phyloP scores from a whole-genome alignment of 2,329 filamentous ascomycete genomes.

The Cadophora gregata region DNA sequence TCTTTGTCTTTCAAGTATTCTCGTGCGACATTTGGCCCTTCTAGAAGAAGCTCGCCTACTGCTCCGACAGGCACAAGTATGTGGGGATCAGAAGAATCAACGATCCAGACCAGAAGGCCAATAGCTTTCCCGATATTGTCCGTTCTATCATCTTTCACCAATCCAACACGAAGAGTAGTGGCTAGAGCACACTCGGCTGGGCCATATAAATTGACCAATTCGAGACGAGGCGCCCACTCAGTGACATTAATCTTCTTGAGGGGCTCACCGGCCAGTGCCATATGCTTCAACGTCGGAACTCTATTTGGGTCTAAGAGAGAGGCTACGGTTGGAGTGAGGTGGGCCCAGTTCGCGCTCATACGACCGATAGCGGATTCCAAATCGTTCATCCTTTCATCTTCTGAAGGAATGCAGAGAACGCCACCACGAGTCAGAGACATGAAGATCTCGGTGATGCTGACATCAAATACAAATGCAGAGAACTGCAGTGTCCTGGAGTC shows the following conservation, averaged over 20 bases:
- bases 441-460: slow-evolving; percentile 31
- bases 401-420: slow-evolving; percentile 35
- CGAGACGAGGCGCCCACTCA: slow-evolving; percentile 50
- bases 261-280: slow-evolving; percentile 33
- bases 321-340: slow-evolving; percentile 34
- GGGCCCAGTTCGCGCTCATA: slow-evolving; percentile 28
- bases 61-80: slow-evolving; percentile 43
- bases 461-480: slow-evolving; percentile 33
- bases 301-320: slow-evolving; percentile 44
- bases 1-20: slow-evolving; percentile 49
- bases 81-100: slow-evolving; percentile 48
- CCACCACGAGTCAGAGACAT: slow-evolving; percentile 33
- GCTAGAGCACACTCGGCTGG: slow-evolving; percentile 73
- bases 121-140: slow-evolving; percentile 19
- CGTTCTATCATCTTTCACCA: slow-evolving; percentile 8
- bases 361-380: slow-evolving; percentile 26
- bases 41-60: slow-evolving; percentile 48
- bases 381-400: slow-evolving; percentile 32
- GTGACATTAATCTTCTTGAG: slow-evolving; percentile 8
- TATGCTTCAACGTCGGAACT: slow-evolving; percentile 36
- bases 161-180: slow-evolving; percentile 37
- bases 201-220: slow-evolving; percentile 64
- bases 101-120: slow-evolving; percentile 45
- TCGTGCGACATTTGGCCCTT: slow-evolving; percentile 47
- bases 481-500: slow-evolving; percentile 26